Evolutionary conservation across 345 rosid species (phyloP).

Genomic region (Microcos paniculata): DNA sequence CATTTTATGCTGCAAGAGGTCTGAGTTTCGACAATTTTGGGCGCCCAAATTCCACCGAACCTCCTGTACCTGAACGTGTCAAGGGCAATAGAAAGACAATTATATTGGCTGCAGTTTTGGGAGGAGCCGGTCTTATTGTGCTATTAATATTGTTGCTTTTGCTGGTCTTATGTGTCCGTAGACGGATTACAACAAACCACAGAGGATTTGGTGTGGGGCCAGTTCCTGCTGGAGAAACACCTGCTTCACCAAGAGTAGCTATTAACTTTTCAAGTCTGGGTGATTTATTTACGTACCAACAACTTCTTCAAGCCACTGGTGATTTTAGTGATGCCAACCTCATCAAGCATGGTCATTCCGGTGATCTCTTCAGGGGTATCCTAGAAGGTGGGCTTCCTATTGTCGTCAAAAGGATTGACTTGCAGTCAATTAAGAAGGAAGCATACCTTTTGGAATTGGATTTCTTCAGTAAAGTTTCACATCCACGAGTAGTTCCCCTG

Average conservation of each 20-base stretch:
- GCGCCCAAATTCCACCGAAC: conserved; percentile 51
- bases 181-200: conserved; percentile 41
- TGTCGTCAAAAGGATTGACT: conserved; percentile 72
- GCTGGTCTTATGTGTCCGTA: conserved; percentile 44
- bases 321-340: conserved; percentile 68
- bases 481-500: conserved; percentile 79
- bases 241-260: conserved; percentile 46
- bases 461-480: conserved; percentile 68
- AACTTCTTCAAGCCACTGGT: conserved; percentile 70
- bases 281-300: conserved; percentile 68
- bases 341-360: conserved; percentile 92
- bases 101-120: conserved; percentile 66
- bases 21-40: conserved; percentile 82
- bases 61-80: conserved; percentile 34
- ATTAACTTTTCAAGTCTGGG: conserved; percentile 70
- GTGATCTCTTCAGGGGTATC: conserved; percentile 73
- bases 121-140: conserved; percentile 55
- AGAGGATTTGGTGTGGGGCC: conserved; percentile 58
- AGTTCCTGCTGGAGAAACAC: conserved; percentile 42
- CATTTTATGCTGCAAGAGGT: conserved; percentile 63
- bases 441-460: conserved; percentile 70
- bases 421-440: conserved; percentile 53
- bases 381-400: conserved; percentile 60
- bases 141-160: conserved; percentile 39
- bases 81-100: conserved; percentile 42